phyloP scores from a whole-genome alignment of 257 asterid species.

The Anisodus tanguticus region DNA sequence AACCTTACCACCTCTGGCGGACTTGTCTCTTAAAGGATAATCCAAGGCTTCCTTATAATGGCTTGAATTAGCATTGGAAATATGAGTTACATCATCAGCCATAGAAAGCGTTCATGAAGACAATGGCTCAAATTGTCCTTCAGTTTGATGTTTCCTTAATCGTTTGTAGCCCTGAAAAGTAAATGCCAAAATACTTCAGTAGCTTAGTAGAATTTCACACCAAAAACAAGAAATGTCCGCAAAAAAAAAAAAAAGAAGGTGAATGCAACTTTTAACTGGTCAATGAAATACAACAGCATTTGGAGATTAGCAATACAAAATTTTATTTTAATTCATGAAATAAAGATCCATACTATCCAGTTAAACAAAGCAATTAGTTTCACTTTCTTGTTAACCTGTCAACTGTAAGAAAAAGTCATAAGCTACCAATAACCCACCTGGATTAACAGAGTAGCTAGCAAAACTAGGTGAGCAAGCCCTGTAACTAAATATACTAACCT shows the following conservation, averaged over 20 bases:
- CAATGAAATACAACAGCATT: conserved; percentile 10
- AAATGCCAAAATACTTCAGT: not conserved
- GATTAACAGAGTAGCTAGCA: not conserved
- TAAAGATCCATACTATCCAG: not conserved
- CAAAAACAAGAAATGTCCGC: not conserved
- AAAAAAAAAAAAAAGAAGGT: not conserved
- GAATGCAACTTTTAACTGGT: not conserved
- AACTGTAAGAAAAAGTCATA: not conserved
- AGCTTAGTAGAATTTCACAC: not conserved
- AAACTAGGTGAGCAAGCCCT: not conserved
- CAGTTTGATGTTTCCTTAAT: conserved; percentile 28
- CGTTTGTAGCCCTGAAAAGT: conserved; percentile 31
- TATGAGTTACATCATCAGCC: conserved; percentile 26
- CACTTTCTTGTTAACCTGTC: not conserved
- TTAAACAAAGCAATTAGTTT: not conserved
- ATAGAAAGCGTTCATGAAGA: not conserved
- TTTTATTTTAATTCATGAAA: not conserved
- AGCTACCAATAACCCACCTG: not conserved
- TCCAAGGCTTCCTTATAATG: conserved; percentile 23
- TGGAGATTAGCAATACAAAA: not conserved
- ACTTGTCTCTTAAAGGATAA: conserved; percentile 6
- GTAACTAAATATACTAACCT: not conserved
- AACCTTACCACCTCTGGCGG: not conserved
- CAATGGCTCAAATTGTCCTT: not conserved
- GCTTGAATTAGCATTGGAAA: not conserved